A percentile compares a stretch with the other conserved stretches of the same genome.
phyloP scores from a whole-genome alignment of 2,329 filamentous ascomycete genomes.

The Colletotrichum truncatum region DNA sequence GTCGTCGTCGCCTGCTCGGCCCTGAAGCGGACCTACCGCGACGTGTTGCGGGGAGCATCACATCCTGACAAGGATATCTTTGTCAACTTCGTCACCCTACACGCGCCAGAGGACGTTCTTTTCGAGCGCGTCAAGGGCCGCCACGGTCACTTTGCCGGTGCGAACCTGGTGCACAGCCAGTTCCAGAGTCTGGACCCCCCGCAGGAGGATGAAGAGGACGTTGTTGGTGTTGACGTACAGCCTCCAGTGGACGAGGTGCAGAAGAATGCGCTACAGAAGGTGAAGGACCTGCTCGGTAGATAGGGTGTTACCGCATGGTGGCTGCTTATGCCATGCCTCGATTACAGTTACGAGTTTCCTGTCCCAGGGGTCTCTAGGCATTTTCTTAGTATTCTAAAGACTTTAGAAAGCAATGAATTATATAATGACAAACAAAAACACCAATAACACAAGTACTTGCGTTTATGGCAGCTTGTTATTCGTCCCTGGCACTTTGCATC shows the following conservation, averaged over 20 bases:
- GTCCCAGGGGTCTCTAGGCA: too few species aligned
- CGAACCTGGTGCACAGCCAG: constrained; percentile 78
- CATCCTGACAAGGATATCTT: constrained; percentile 63
- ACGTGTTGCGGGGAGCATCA: constrained; percentile 69
- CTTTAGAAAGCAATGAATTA: too few species aligned
- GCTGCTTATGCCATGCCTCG: too few species aligned
- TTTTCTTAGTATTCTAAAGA: too few species aligned
- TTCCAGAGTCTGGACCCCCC: constrained; percentile 75
- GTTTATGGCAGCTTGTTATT: too few species aligned
- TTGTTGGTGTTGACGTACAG: constrained; percentile 61
- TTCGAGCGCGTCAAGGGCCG: constrained; percentile 69
- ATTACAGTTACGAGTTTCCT: too few species aligned
- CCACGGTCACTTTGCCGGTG: constrained; percentile 79
- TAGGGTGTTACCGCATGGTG: background rate
- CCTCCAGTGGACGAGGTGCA: constrained; percentile 53
- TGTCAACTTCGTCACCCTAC: constrained; percentile 78
- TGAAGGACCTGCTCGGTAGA: background rate
- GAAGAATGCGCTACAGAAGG: constrained; percentile 45
- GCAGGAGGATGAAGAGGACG: constrained; percentile 61
- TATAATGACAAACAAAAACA: too few species aligned
- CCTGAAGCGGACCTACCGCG: constrained; percentile 80
- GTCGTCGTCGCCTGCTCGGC: constrained; percentile 84
- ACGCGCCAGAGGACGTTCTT: constrained; percentile 70
- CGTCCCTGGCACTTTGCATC: too few species aligned
- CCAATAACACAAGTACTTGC: too few species aligned